Evolutionary conservation across 805 yeast genomes (phyloP), one percentile per base, ranked within the genome.

Genomic region (Kregervanrija pseudodelftensis): DNA sequence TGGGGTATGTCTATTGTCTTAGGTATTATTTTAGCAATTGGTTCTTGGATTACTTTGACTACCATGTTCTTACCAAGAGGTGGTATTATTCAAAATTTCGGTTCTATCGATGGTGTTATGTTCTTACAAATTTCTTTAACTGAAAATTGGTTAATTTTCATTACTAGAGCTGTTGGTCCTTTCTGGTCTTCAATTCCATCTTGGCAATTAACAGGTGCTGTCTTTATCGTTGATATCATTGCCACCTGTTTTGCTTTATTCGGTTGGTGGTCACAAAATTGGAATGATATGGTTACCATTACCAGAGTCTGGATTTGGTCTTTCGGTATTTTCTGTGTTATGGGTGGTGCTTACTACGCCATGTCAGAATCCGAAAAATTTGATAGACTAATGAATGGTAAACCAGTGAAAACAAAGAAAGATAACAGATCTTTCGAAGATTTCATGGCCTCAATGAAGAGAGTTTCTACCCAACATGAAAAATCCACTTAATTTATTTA

Each of bases 211-310:
- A 59, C 90, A 59, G 93, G 93, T 73, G 95, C 95, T 60, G 95
- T 87, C 61, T 76, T 84, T 64, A 70, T 71, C 64, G 95, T 87
- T 64, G 95, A 87, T 70, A 70, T 87, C 73, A 70, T 87, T 60
- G 93, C 95, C 55, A 87, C 95, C 49, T 76, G 85, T 77, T 87
- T 87, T 80, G 72, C 86, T 62, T 70, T 86, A 63, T 87, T 85
- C 79, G 95, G 95, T 60, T 87, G 95, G 95, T 87, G 91, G 89
- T 82, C 90, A 55, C 91, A 85, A 70, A 87, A 86, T 79, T 85
- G 90, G 87, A 87, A 90, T 66, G 93, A 89, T 71, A 82, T 87
- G 57, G 95, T 87, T 56, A 79, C 95, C 45, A 91, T 87, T 66
- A 89, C 83, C 66, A 82, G 95, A 76, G 77, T 83, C 69, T 87